Base-by-base conservation (phyloP, 306 rosid species). In the Inga oerstediana region DNA sequence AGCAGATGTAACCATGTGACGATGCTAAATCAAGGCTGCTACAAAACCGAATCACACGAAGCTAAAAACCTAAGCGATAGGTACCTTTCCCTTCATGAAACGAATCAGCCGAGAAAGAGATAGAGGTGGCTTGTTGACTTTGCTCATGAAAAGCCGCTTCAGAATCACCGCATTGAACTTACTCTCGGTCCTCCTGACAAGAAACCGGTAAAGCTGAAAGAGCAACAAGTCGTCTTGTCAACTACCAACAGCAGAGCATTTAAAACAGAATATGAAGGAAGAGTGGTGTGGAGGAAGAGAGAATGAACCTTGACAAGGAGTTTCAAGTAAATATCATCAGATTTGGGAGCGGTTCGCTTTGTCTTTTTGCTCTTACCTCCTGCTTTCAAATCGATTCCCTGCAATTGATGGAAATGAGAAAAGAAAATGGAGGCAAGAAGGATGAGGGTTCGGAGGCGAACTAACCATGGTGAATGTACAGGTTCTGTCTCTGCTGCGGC, bases 281-380 rank as follows among this genome's bases (percentile, higher is more conserved):
- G 22, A 24, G n/a, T 43, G 54, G 34, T 12, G 12, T 24, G 5
- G 74, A 54, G 37, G 65, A 49, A 52, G 41, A 49, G 49, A 43
- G 52, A 44, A 13, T 20, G 56, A 7, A 89, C 97, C 92, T 89
- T 93, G 10, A 93, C 97, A 52, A 90, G 90, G 59, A 93, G 94
- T 82, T 91, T 93, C 81, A 89, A 91, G 84, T 93, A 93, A 72
- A 93, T 93, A 84, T 93, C 97, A n/a, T 87, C 56, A 41, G 97
- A 92, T 88, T 85, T 92, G 7, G 97, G 97, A 13, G 91, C 89
- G 2, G 91, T 92, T 52, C 97, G 81, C 83, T 86, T 89, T 24
- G 94, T 79, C 88, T 93, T 93, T 91, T 93, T 93, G 80, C 89
- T 86, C 92, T 93, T 91, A 22, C 97, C 97, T 59, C 97, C 97